Base-by-base conservation (phyloP, 192 early-diverging fungal species). In the Coemansia interrupta region DNA sequence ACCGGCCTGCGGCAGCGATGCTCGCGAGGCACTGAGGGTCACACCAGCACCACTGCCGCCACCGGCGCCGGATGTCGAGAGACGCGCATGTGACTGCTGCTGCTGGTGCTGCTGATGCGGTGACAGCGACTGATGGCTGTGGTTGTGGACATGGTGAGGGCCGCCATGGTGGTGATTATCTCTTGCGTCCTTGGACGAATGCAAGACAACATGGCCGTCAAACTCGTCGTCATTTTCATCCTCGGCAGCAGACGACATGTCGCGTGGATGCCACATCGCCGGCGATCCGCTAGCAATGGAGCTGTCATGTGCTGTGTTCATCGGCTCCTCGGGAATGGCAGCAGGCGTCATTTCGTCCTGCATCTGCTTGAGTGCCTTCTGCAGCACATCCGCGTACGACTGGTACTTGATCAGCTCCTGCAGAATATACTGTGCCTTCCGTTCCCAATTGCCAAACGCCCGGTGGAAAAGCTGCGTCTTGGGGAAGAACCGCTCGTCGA, bases 341-440 rank as follows among this genome's bases (percentile, higher is more conserved):
- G 32, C 52, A 39, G 67, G 60, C 4, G 63, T 55, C 20, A 72
- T 51, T 20, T 73, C 77, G 30, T 80, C 77, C 41, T 79, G 70
- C 63, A 73, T 70, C 67, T 75, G 72, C 60, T 68, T 61, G 0
- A 85, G 63, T n/a, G 84, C 83, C 26, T 84, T 84, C 63, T 89
- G 85, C 64, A 92, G 61, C 22, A 80, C 82, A 54, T 92, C 87
- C 10, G 84, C 84, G 54, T 92, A 92, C 59, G 86, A 88, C 62
- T 89, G 86, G 56, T 90, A 87, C 61, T 90, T 92, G 72, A 92
- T 86, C 63, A 90, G 87, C 76, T 92, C 90, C 68, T 89, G 84
- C 38, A 92, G 62, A 26, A 92, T 69, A 64, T 89, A 85, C 60
- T 87, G 85, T 11, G 87, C 87, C 66, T 86, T 86, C 53, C 82